These are phyloP conservation scores for Pachysandra terminalis DNA, from an alignment of 164 flowering plant species.

Conservation along the genomic window DNA sequence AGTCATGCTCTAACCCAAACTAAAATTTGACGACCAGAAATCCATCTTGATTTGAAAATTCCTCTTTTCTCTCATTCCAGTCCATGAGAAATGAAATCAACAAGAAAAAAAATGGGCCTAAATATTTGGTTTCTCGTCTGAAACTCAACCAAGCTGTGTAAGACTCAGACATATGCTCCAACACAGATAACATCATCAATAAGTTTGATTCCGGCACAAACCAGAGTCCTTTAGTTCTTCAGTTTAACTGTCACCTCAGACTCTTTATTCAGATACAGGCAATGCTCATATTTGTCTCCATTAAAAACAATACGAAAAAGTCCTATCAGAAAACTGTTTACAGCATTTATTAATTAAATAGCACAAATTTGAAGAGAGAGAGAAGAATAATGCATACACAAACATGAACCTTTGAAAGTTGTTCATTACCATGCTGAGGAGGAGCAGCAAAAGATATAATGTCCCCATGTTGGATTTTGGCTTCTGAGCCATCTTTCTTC, in stretches of 20 bases:
- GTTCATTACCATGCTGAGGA: conserved; percentile 61
- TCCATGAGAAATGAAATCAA: background rate
- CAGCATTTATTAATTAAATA: background rate
- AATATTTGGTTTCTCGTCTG: background rate
- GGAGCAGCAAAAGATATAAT: conserved; percentile 73
- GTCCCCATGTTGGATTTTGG: conserved; percentile 71
- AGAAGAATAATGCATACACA: background rate
- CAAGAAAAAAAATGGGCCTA: background rate
- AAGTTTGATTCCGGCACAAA: background rate
- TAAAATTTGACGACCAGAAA: background rate
- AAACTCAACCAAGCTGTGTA: background rate
- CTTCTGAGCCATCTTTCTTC: conserved; percentile 52
- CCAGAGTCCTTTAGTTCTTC: too few relatives aligned
- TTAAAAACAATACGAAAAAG: too few relatives aligned
- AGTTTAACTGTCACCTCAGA: too few relatives aligned
- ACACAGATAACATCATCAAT: background rate
- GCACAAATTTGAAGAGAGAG: background rate
- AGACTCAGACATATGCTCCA: background rate
- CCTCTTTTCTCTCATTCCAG: background rate
- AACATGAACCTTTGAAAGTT: background rate
- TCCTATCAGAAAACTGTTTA: background rate
- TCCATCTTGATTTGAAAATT: background rate
- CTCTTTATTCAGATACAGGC: too few relatives aligned
- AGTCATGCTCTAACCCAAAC: background rate
- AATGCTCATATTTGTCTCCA: too few relatives aligned